Base-by-base conservation (phyloP, 2,329 filamentous ascomycete species). In the Coleophoma crateriformis region DNA sequence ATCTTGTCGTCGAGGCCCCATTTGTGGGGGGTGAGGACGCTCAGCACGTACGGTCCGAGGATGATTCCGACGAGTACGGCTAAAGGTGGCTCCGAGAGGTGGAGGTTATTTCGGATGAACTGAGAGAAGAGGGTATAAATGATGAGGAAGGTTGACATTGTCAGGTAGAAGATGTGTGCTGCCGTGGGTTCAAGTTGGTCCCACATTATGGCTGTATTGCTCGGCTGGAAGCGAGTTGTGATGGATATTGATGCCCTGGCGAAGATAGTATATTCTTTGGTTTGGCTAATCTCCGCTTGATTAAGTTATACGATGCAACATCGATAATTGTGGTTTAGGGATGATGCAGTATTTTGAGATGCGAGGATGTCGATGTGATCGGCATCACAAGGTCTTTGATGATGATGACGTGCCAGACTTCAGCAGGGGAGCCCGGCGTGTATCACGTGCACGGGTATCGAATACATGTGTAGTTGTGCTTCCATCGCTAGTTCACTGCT, bases 21-120 rank as follows among this genome's bases (percentile, higher is more conserved):
- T 45, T 71, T 67, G 47, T 67, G 49, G 22, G 76, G 83, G 57
- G 83, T 74, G 60, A 87, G 83, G 15, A 86, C 67, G 56, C 82
- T 73, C 38, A 84, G 81, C 3, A 79, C 82, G 68, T 85, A 80
- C 3, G 82, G 84, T 2, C 84, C 84, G 55, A 87, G 85, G 48
- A 87, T 84, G 64, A 87, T 83, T 54, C 84, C 83, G 61, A 82
- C 86, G 12, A 87, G 67, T 1, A 84, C 85, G n/a, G 83, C 84
- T 15, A 61, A 77, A 67, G 49, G 78, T 71, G 54, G 79, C 67
- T 82, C 78, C 51, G 78, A 78, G 55, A 82, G 77, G 68, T 82
- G 81, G 32, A 81, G 64, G 39, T 71, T 68, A 61, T 82, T 79
- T 59, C 79, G 78, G 64, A 82, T 81, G 51, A 81, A 69, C 11